Evolutionary conservation across 2,329 filamentous ascomycete genomes (phyloP), one percentile per base, ranked within the genome.

Genomic region (Fusarium torulosum): DNA sequence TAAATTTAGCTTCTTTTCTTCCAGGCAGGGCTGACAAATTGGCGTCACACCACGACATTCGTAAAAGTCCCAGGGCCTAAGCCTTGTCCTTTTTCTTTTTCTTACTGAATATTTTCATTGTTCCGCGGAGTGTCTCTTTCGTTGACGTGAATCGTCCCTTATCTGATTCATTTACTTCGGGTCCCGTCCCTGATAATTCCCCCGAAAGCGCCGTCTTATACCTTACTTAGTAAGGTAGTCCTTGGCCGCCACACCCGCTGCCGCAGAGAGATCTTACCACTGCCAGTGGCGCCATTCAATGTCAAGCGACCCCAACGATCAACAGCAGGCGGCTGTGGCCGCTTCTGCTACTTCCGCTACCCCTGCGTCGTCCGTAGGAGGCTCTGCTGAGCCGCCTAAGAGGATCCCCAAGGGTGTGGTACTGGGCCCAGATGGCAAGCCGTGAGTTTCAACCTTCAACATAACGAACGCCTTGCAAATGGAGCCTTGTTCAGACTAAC

Each of bases 371-470:
- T 29, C 49, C 21, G 42, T 54, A 49, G 59, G 72, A 74, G 55
- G 62, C 62, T 68, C 67, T 52, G 67, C 71, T 21, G 79, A 78
- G 61, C 71, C 76, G 47, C 79, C 84, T 25, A 86, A 86, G 74
- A 86, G 84, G 73, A 79, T 91, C 29, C 87, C 91, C 17, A 92
- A 90, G 74, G 91, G 91, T 66, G 84, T 95, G 4, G 86, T 95
- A 37, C 80, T 95, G 35, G 92, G 90, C 44, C 90, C 90, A 66
- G 91, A 96, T 80, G 92, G 92, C 56, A 96, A 96, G 79, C 92
- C 92, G 92, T 95, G 80, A 83, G 91, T 80, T 52, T 59, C 41
- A 42, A 37, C 17, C 19, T 37, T 43, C 53, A 13, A 40, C 51
- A 51, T 50, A 15, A 58, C 59, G 40, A 15, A 58, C 59, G 40